These are phyloP conservation scores for Chytridium lagenaria DNA, from an alignment of 371 early-diverging fungal genomes.

Conservation along the genomic window DNA sequence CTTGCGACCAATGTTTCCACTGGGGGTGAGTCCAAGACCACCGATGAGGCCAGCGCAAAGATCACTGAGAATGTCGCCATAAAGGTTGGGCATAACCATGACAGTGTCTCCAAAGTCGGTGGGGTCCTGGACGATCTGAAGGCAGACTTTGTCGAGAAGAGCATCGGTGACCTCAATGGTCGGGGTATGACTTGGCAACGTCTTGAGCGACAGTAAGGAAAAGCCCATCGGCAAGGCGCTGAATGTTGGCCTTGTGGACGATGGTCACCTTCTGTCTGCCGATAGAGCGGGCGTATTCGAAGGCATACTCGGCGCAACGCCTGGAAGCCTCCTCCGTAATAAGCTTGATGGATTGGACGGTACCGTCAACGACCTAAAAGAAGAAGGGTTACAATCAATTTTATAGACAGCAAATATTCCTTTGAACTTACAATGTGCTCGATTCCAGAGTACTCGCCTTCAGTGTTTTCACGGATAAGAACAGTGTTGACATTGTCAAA, in stretches of 20 bases:
- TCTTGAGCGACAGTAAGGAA: slow-evolving; percentile 94
- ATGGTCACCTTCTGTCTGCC: slow-evolving; percentile 93
- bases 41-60: slow-evolving; percentile 98
- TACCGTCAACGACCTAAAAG: slow-evolving; percentile 86
- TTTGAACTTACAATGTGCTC: slow-evolving; percentile 90
- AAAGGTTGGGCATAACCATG: slow-evolving; percentile 99
- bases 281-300: slow-evolving; percentile 87
- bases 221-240: slow-evolving; percentile 95
- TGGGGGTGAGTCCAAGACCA: slow-evolving; percentile 96
- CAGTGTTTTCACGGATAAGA: slow-evolving; percentile 98
- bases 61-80: slow-evolving; percentile 98
- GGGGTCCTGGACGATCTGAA: slow-evolving; percentile 96
- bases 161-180: slow-evolving; percentile 90
- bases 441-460: slow-evolving; percentile 98
- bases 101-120: slow-evolving; percentile 86
- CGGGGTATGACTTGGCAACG: slow-evolving; percentile 90
- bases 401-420: not conserved
- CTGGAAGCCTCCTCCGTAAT: slow-evolving; percentile 96
- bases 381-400: not conserved
- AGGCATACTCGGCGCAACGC: slow-evolving; percentile 90
- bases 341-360: slow-evolving; percentile 98
- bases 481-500: slow-evolving; percentile 97
- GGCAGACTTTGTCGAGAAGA: slow-evolving; percentile 92
- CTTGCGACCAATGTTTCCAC: slow-evolving; percentile 97
- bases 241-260: slow-evolving; percentile 97